Evolutionary conservation across 2,329 filamentous ascomycete genomes (phyloP).

Genomic region (Epicoccum sorghinum): DNA sequence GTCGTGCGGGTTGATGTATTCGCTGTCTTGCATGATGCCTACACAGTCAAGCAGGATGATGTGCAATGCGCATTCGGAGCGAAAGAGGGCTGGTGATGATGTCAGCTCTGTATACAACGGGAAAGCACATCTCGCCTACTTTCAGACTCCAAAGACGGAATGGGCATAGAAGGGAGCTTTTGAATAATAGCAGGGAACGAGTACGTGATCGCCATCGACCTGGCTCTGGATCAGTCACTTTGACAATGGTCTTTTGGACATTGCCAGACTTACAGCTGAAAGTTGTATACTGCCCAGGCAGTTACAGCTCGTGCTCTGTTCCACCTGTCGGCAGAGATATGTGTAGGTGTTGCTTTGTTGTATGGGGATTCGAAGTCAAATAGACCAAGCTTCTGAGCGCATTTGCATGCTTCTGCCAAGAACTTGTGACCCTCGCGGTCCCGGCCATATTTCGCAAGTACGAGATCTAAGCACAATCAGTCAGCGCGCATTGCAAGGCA

Average conservation of each 20-base stretch:
- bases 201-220: slow-evolving; percentile 37
- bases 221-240: slow-evolving; percentile 14
- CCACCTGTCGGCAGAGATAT: slow-evolving; percentile 28
- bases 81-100: slow-evolving; percentile 29
- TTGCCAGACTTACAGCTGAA: slow-evolving; percentile 33
- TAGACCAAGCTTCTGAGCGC: slow-evolving; percentile 31
- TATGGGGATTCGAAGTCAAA: slow-evolving; percentile 23
- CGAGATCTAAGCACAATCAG: slow-evolving; percentile 17
- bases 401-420: slow-evolving; percentile 34
- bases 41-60: slow-evolving; percentile 33
- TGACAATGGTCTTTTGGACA: too few species aligned
- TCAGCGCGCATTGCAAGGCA: background rate
- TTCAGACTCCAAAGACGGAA: slow-evolving; percentile 33
- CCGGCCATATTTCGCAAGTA: slow-evolving; percentile 40
- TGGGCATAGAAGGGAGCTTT: slow-evolving; percentile 27
- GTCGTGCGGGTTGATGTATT: slow-evolving; percentile 7
- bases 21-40: slow-evolving; percentile 19
- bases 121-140: slow-evolving; percentile 15
- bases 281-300: slow-evolving; percentile 42
- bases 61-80: slow-evolving; percentile 34
- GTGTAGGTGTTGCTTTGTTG: slow-evolving; percentile 12
- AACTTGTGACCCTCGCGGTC: slow-evolving; percentile 39
- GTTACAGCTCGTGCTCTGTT: slow-evolving; percentile 31
- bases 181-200: slow-evolving; percentile 30
- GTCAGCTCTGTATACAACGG: background rate